These are phyloP conservation scores for Serendipita sp. DNA, from an alignment of 768 basidiomycete species.

Conservation along the genomic window DNA sequence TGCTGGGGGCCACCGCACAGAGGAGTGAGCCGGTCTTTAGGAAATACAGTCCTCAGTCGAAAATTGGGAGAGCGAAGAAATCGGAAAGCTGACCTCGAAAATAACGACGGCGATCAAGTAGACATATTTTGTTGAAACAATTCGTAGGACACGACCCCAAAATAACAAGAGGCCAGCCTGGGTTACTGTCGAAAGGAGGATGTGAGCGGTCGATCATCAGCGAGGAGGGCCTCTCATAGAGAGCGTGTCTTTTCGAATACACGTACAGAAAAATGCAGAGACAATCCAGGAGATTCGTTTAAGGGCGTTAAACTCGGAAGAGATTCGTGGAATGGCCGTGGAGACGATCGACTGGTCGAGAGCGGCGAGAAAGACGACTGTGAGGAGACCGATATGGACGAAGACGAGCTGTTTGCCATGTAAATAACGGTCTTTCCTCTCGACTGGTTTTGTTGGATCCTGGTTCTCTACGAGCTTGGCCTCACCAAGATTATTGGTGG, in stretches of 20 bases:
- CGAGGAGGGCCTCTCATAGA: background rate
- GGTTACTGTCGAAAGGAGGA: conserved; percentile 11
- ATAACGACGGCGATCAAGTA: conserved; percentile 16
- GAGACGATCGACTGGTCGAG: conserved; percentile 26
- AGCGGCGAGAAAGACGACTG: conserved; percentile 16
- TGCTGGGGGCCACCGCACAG: conserved; percentile 12
- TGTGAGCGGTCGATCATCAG: background rate
- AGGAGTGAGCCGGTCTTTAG: conserved; percentile 14
- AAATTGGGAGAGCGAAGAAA: no score
- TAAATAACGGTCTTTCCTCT: background rate
- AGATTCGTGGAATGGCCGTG: conserved; percentile 19
- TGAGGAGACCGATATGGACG: background rate
- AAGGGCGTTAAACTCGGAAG: conserved; percentile 18
- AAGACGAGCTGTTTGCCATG: background rate
- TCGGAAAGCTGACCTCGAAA: conserved; percentile 26
- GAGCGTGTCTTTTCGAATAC: background rate
- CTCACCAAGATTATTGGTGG: no score
- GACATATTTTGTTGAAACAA: conserved; percentile 21
- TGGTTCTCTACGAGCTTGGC: no score
- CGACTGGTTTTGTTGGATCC: background rate
- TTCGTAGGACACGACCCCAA: conserved; percentile 19
- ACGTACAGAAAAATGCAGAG: conserved; percentile 6
- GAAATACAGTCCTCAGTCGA: no score
- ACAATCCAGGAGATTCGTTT: conserved; percentile 17
- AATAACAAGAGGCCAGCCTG: conserved; percentile 17